Conservation (phyloP, 768 basidiomycete genomes). For the Phaeolepiota aurea region DNA sequence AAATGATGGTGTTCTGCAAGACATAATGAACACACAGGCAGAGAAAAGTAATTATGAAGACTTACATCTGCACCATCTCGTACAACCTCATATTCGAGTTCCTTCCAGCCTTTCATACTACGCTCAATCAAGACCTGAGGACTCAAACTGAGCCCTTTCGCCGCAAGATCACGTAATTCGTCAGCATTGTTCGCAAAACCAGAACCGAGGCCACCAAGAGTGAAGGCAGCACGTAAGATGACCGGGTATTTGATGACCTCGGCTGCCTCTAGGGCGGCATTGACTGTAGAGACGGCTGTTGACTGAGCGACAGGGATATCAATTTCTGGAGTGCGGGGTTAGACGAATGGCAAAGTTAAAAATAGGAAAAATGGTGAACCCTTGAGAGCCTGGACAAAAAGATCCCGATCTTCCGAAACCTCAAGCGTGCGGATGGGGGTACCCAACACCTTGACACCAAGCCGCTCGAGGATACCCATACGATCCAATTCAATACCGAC, state of each 20-base stretch:
- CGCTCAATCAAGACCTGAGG: constrained; percentile 97
- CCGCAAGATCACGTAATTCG: constrained; percentile 89
- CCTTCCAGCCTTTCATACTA: constrained; percentile 99
- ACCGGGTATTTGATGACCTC: constrained; percentile 93
- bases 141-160: constrained; percentile 82
- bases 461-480: constrained; percentile 91
- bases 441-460: constrained; percentile 90
- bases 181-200: constrained; percentile 95
- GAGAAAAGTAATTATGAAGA: constrained; percentile 12
- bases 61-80: constrained; percentile 93
- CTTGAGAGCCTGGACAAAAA: constrained; percentile 94
- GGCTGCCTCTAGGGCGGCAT: constrained; percentile 87
- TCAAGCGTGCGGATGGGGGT: constrained; percentile 93
- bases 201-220: constrained; percentile 95
- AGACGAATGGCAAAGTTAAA: constrained; percentile 5
- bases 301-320: constrained; percentile 94
- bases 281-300: constrained; percentile 93
- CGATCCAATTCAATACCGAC: constrained; percentile 94
- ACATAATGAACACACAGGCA: constrained; percentile 10
- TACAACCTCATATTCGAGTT: constrained; percentile 98
- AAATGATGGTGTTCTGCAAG: constrained; percentile 91
- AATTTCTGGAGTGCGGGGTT: constrained; percentile 60
- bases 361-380: constrained; percentile 37
- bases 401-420: constrained; percentile 92
- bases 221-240: constrained; percentile 94